Conservation (phyloP, 345 rosid genomes). For the Firmiana major region DNA sequence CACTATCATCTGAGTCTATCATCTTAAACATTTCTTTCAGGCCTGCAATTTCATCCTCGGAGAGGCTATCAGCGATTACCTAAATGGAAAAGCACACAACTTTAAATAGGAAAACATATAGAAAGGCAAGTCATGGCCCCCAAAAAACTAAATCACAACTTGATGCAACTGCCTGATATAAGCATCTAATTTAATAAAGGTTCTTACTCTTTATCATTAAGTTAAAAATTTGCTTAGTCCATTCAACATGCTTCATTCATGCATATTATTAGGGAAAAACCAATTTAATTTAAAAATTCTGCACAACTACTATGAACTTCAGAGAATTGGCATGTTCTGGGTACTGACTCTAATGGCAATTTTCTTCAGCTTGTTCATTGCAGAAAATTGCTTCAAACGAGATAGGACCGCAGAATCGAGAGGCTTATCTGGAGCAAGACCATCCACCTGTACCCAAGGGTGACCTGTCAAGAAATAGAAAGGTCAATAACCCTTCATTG, state of each 20-base stretch:
- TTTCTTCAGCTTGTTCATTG: slow-evolving; percentile 94
- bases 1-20: slow-evolving; percentile 87
- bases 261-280: neutral
- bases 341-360: slow-evolving; percentile 77
- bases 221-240: neutral
- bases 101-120: neutral
- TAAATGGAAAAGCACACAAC: slow-evolving; percentile 16
- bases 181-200: neutral
- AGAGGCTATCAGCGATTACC: slow-evolving; percentile 88
- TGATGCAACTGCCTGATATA: neutral
- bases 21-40: slow-evolving; percentile 88
- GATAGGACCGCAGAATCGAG: slow-evolving; percentile 86
- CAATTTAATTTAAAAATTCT: slow-evolving; percentile 1
- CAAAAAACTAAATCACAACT: neutral
- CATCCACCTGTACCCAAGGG: slow-evolving; percentile 89
- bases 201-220: neutral
- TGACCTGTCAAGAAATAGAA: slow-evolving; percentile 55
- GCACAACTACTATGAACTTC: neutral
- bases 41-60: slow-evolving; percentile 91
- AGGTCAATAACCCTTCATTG: neutral
- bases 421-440: slow-evolving; percentile 90
- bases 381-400: slow-evolving; percentile 90
- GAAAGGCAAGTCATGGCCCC: neutral
- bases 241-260: neutral
- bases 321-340: neutral